phyloP scores from a whole-genome alignment of 176 grass and related monocot genomes.

The Hordeum vulgare region MorexV3_pseudomolecules_assembly NC_058519.1:16944161-16944660 shows the following conservation, averaged over 20 bases:
- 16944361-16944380: slow-evolving; percentile 11
- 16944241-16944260: not conserved
- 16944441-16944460: not conserved
- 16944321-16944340: slow-evolving; percentile 66
- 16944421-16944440: not conserved
- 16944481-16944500: not conserved
- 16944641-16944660: not conserved
- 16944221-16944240: not conserved
- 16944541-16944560: not conserved
- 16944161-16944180: slow-evolving; percentile 67
- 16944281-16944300: slow-evolving; percentile 80
- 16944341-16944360: slow-evolving; percentile 74
- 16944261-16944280: slow-evolving; percentile 54
- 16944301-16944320: slow-evolving; percentile 63
- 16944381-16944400: slow-evolving; percentile 6
- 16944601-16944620: not conserved
- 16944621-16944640: not conserved
- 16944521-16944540: not conserved
- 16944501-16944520: not conserved
- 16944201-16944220: not conserved
- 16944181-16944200: slow-evolving; percentile 35
- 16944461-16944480: not conserved
- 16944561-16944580: not conserved
- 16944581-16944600: not conserved
- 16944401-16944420: not conserved